These are phyloP conservation scores for Aspergillus panamensis DNA, from an alignment of 495 filamentous ascomycete genomes.

Conservation along the genomic window DNA sequence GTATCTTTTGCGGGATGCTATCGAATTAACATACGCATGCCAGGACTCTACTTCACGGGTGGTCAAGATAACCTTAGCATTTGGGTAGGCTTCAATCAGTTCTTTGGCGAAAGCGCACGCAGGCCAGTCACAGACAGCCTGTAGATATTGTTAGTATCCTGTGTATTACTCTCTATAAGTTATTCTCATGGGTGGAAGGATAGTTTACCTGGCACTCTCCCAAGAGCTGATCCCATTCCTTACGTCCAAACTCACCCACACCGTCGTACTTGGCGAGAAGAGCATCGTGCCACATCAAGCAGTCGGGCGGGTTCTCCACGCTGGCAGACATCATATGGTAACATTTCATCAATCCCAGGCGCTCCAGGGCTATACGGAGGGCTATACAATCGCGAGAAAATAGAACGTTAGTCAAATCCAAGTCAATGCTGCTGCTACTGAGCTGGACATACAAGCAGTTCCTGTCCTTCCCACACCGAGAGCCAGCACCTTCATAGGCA, in stretches of 20 bases:
- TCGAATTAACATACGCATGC: slow-evolving; percentile 41
- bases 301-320: slow-evolving; percentile 58
- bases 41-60: slow-evolving; percentile 59
- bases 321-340: slow-evolving; percentile 67
- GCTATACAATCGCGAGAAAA: slow-evolving; percentile 34
- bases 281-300: slow-evolving; percentile 61
- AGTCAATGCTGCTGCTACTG: slow-evolving; percentile 24
- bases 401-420: slow-evolving; percentile 40
- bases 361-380: slow-evolving; percentile 55
- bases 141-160: slow-evolving; percentile 13
- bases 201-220: slow-evolving; percentile 54
- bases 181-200: neutral
- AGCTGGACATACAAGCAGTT: slow-evolving; percentile 56
- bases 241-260: slow-evolving; percentile 55
- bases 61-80: slow-evolving; percentile 65
- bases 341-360: slow-evolving; percentile 57
- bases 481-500: slow-evolving; percentile 63
- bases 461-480: slow-evolving; percentile 64
- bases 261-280: slow-evolving; percentile 63
- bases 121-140: slow-evolving; percentile 64
- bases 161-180: neutral
- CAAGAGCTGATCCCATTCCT: slow-evolving; percentile 65
- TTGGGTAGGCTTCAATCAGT: slow-evolving; percentile 65
- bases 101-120: slow-evolving; percentile 63
- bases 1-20: neutral